Conservation (phyloP, 441 rosid species). For the Jatropha multifida region DNA sequence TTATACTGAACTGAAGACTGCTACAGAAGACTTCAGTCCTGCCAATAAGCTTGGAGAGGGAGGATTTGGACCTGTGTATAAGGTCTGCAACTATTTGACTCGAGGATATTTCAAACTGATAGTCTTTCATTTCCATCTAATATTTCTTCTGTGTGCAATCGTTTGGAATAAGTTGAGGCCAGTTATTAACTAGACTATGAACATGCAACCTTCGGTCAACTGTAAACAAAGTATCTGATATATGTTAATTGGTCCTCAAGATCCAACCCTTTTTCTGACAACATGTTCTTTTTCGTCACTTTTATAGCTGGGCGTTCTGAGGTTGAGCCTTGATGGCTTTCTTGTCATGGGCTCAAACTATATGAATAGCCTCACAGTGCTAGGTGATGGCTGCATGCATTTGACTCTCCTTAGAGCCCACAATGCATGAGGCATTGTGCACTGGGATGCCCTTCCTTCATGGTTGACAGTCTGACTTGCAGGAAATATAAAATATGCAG, state of each 20-base stretch:
- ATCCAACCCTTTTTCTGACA: no score
- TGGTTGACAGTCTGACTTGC: background rate
- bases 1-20: conserved; percentile 54
- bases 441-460: background rate
- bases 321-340: no score
- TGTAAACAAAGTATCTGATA: no score
- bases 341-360: no score
- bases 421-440: background rate
- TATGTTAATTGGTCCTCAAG: no score
- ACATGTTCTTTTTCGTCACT: no score
- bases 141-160: background rate
- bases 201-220: no score
- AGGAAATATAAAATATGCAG: background rate
- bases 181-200: background rate
- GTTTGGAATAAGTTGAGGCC: background rate
- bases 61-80: conserved; percentile 34
- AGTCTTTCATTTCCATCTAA: background rate
- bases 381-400: no score
- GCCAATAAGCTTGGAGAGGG: conserved; percentile 35
- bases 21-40: conserved; percentile 47
- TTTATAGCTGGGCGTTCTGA: no score
- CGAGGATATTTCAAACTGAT: background rate
- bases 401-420: no score
- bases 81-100: conserved; percentile 19
- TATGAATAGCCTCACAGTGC: no score